Evolutionary conservation across 2,329 filamentous ascomycete species (phyloP), one percentile per base, ranked within the genome.

Genomic region (Coniochaeta sp.): DNA sequence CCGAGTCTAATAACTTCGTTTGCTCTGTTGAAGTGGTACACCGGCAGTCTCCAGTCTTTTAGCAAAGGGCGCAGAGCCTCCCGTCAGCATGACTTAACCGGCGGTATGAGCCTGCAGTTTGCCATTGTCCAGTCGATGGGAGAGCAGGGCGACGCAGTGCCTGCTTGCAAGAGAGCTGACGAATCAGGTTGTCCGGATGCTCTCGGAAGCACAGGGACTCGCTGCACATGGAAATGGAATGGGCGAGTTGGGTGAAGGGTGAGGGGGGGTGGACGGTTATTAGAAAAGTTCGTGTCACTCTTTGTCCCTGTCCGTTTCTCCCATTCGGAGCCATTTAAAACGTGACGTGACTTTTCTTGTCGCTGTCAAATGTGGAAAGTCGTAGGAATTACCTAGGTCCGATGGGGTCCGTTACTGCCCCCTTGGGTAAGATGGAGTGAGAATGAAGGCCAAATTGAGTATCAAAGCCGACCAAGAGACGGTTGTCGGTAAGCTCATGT

Each of bases 51-150:
- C 17, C 38, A 19, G 10, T n/a, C 16, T 42, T 19, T 22, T n/a
- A n/a, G 42, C 10, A 47, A 22, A 26, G 42, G n/a, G 42, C 42
- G 42, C 42, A 47, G 16, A 47, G 22, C n/a, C n/a, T n/a, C n/a
- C n/a, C 10, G 47, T 52, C 26, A 52, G 47, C 9, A 52, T 26
- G 47, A n/a, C 24, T 17, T 47, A 47, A 22, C n/a, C 42, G 42
- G n/a, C 24, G 30, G n/a, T n/a, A 26, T 4, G 47, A 28, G 26
- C 12, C 3, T 30, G 47, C 47, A 52, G 16, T 52, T 14, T 28
- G 47, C 47, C 47, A 52, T 52, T 52, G 47, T 52, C 47, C 47
- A 52, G 47, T 52, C 22, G 47, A 52, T 52, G 22, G 47, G n/a
- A 52, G 47, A 52, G 26, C 47, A 52, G n/a, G 47, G 47, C 47